Percentiles rank a stretch among this genome's conserved stretches.
phyloP scores from a whole-genome alignment of 306 rosid species.

The Clitoria ternatea region DNA sequence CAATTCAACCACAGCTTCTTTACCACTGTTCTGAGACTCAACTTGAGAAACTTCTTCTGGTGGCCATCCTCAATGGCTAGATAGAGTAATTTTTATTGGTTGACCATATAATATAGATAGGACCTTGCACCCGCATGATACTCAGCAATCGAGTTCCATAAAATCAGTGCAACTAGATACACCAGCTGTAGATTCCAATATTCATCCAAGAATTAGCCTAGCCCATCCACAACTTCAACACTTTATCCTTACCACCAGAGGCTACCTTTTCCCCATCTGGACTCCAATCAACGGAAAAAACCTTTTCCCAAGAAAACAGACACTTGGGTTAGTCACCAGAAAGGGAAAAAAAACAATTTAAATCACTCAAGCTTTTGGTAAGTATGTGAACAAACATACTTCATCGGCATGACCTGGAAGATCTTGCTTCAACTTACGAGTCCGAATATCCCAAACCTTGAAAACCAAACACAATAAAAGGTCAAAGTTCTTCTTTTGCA shows the following conservation, averaged over 20 bases:
- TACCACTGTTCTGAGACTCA: not conserved
- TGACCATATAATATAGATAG: slow-evolving; percentile 3
- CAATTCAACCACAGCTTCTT: slow-evolving; percentile 20
- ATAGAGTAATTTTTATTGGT: not conserved
- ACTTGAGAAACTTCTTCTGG: slow-evolving; percentile 2
- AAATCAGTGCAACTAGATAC: not conserved
- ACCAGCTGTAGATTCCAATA: not conserved
- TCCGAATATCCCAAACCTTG: slow-evolving; percentile 92
- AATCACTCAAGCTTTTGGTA: not conserved
- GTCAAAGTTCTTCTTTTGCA: not conserved
- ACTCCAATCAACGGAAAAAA: slow-evolving; percentile 94
- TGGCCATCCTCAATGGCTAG: not conserved
- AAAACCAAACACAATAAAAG: slow-evolving; percentile 7
- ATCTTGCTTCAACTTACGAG: slow-evolving; percentile 78
- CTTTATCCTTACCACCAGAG: slow-evolving; percentile 96
- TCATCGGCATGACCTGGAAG: slow-evolving; percentile 98
- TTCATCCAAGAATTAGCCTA: slow-evolving; percentile 24
- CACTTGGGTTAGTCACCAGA: slow-evolving; percentile 7
- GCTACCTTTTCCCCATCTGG: slow-evolving; percentile 97
- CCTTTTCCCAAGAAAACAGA: slow-evolving; percentile 41
- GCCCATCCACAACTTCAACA: slow-evolving; percentile 96
- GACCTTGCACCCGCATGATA: not conserved
- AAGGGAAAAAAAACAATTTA: not conserved
- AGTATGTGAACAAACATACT: slow-evolving; percentile 39
- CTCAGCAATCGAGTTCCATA: slow-evolving; percentile 11